Conservation (phyloP, 2,329 filamentous ascomycete genomes). For the Cordyceps farinosa region DNA sequence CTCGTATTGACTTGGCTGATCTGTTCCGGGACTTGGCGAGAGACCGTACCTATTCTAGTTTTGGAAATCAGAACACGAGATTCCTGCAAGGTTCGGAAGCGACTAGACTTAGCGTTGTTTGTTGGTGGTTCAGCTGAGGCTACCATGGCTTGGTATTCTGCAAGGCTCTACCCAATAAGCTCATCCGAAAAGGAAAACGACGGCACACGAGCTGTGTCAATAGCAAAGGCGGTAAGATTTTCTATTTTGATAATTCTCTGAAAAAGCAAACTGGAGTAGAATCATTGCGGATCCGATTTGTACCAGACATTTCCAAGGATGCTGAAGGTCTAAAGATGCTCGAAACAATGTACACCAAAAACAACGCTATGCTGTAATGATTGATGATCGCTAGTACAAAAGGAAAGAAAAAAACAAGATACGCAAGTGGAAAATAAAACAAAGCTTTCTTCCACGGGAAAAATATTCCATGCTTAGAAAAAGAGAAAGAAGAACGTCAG, state of each 20-base stretch:
- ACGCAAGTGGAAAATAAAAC: background rate
- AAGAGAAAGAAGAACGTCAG: background rate
- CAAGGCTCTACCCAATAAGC: background rate
- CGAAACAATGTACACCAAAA: background rate
- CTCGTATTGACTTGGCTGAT: background rate
- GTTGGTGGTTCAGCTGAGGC: slow-evolving; percentile 5
- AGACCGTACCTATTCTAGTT: background rate
- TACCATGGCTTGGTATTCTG: background rate
- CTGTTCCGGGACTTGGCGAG: no score
- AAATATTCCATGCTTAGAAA: background rate
- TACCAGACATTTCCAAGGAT: background rate
- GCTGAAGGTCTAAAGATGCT: background rate
- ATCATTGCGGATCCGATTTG: background rate
- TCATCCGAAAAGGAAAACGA: background rate
- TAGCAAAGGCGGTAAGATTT: no score
- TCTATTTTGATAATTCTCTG: background rate
- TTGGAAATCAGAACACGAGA: background rate
- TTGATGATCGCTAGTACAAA: no score
- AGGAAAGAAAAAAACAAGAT: no score
- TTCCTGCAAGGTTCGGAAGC: background rate
- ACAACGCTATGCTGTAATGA: background rate
- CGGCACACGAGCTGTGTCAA: background rate
- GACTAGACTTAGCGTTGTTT: background rate
- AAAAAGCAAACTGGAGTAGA: background rate
- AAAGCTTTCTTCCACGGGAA: background rate